These are phyloP conservation scores for Penicillium hordei DNA, from an alignment of 2,329 filamentous ascomycete genomes.

Conservation along the genomic window DNA sequence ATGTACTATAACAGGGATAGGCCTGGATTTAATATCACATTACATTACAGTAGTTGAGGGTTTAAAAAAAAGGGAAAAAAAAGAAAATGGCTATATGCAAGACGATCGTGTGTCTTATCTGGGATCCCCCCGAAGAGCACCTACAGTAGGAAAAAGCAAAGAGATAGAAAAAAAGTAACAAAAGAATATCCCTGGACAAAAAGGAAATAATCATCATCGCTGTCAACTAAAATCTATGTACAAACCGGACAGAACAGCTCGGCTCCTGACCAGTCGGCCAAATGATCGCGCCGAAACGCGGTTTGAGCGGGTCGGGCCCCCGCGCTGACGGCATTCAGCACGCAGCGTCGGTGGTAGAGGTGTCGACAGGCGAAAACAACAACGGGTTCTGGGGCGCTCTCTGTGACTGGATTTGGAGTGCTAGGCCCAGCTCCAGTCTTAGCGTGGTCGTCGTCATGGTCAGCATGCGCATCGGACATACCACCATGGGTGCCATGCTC, in stretches of 20 bases:
- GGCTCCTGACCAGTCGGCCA: conserved; percentile 27
- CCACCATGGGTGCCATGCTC: neutral
- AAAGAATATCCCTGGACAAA: conserved; percentile 1
- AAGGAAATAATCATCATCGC: neutral
- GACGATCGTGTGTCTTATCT: neutral
- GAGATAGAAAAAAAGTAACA: neutral
- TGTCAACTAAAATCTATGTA: conserved; percentile 30
- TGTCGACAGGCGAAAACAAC: conserved; percentile 52
- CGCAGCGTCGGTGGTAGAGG: conserved; percentile 49
- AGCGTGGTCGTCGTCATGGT: neutral
- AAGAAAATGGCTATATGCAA: conserved; percentile 1
- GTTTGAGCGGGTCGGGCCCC: conserved; percentile 15
- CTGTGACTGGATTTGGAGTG: neutral
- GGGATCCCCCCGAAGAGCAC: neutral
- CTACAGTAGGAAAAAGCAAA: neutral
- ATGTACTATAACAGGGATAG: neutral
- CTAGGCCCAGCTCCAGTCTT: neutral
- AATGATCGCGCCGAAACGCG: conserved; percentile 21
- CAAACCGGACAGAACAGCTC: conserved; percentile 39
- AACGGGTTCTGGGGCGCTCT: conserved; percentile 28
- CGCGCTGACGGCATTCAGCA: conserved; percentile 32
- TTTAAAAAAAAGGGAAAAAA: too few relatives aligned
- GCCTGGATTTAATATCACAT: neutral
- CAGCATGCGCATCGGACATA: neutral
- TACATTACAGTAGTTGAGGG: neutral